Base-by-base conservation (phyloP, 164 flowering plant genomes). In the Chimonanthus salicifolius region DNA sequence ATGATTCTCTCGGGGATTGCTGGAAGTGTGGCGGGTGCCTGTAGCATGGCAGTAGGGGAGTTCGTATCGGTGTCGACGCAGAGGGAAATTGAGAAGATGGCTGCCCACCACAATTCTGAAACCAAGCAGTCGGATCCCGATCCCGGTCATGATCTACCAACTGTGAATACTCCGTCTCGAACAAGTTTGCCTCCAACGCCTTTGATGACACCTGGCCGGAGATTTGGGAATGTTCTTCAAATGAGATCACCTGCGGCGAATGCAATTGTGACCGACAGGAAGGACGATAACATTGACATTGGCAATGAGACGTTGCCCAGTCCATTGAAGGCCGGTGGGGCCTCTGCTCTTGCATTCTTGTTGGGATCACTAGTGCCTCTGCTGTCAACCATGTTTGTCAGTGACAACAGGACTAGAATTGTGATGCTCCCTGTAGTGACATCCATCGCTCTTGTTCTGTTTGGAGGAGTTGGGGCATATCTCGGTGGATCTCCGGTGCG, bases 41-140 rank as follows among this genome's bases (percentile, higher is more conserved):
- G 84, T 58, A 89, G 93, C 75, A 88, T 88, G 91, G 88, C 89
- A 46, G 87, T 88, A 7, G 93, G 91, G 1, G 91, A 89, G 74
- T 89, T 80, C 64, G 88, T 86, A 1, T 89, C 93, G 0, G 93
- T 89, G 46, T 81, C 88, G 3, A 84, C 86, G 15, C 93, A 88
- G 71, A 75, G 84, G 69, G 93, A 88, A 4, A 85, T 89, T 18
- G 85, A 85, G 67, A 54, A 62, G 75, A 72, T 48, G 68, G 74
- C 48, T 63, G 4, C 47, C 6, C 15, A 10, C 49, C 60, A n/a
- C 13, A 13, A 60, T 47, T 63, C 11, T 33, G 44, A 20, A 3
- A 58, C 16, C 62, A n/a, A 58, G 62, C 11, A 8, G 10, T 58
- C 62, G 11, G 62, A n/a, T 58, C 10, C 8, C 65, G 44, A 47